A percentile compares a stretch with the other conserved stretches of the same genome.
phyloP scores from a whole-genome alignment of 2,329 filamentous ascomycete species.

The Aureobasidium sp. region DNA sequence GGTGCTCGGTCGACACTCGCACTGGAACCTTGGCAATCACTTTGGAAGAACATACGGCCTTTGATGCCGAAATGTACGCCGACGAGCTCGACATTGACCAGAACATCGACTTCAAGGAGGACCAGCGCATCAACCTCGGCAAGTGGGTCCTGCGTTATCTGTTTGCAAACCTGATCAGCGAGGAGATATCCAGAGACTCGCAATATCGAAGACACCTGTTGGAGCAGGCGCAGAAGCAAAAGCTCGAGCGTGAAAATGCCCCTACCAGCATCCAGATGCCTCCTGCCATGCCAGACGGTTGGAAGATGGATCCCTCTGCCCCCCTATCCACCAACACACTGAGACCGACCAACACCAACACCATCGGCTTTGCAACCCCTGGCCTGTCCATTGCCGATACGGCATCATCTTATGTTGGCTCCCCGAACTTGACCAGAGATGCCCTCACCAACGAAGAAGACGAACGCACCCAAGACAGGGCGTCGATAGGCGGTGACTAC shows the following conservation, averaged over 20 bases:
- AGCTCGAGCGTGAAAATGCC: conserved; percentile 47
- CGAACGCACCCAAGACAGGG: conserved; percentile 45
- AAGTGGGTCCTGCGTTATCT: conserved; percentile 94
- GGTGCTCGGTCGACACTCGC: conserved; percentile 91
- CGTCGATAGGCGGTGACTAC: conserved; percentile 63
- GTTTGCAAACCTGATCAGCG: conserved; percentile 80
- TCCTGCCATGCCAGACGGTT: conserved; percentile 35
- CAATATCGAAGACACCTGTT: conserved; percentile 61
- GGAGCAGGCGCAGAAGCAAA: conserved; percentile 49
- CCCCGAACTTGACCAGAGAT: conserved; percentile 25
- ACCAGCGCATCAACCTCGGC: conserved; percentile 92
- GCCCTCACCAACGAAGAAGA: conserved; percentile 35
- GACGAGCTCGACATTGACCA: conserved; percentile 73
- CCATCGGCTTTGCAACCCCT: conserved; percentile 55
- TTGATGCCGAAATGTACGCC: conserved; percentile 94
- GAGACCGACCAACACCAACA: conserved; percentile 53
- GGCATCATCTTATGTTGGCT: conserved; percentile 34
- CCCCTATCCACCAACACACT: conserved; percentile 41
- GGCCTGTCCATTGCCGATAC: conserved; percentile 60
- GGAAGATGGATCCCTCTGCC: conserved; percentile 31
- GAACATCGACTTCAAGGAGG: conserved; percentile 74
- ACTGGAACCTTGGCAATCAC: conserved; percentile 87
- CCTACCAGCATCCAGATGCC: conserved; percentile 55
- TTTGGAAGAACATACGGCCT: conserved; percentile 89
- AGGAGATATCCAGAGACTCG: conserved; percentile 78